Evolutionary conservation across 495 filamentous ascomycete genomes (phyloP), one percentile per base, ranked within the genome.

Genomic region (Sordaria brevicollis): DNA sequence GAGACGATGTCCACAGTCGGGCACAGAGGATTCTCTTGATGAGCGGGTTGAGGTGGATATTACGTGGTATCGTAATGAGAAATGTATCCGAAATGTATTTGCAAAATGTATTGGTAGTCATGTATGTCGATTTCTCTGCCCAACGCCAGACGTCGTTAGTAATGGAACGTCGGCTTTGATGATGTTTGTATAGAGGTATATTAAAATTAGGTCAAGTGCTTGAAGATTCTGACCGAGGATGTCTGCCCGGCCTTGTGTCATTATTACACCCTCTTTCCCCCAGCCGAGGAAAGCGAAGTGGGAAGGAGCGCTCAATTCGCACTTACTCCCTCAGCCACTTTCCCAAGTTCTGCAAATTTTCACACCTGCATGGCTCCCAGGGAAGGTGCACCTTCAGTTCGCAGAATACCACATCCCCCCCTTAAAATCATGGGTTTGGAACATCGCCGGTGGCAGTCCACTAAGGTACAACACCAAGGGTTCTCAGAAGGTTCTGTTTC

Each of bases 401-500:
- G 49, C 21, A 6, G 10, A 29, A 21, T 29, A 6, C n/a, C n/a
- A n/a, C n/a, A n/a, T n/a, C n/a, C n/a, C n/a, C n/a, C n/a, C n/a
- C n/a, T n/a, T n/a, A n/a, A n/a, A n/a, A n/a, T n/a, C n/a, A n/a
- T n/a, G n/a, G n/a, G n/a, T 62, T 31, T 6, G 13, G 49, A 62
- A 17, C 49, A 67, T 35, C 41, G 43, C 25, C 49, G 19, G 35
- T 36, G 39, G 37, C 35, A 29, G 29, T 4, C 19, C 4, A 6
- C 72, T 72, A 80, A 17, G 67, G 69, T 2, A 71, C 34, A 1
- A 70, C 73, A 65, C 85, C 83, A 66, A 86, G 71, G 67, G 84
- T 86, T 65, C 85, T 82, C 66, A 84, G 77, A 36, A 91, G 84
- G 69, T 85, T 89, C 54, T 89, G 85, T 74, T 89, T 91, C 39